Conservation (phyloP, 495 filamentous ascomycete species). For the Xylaria sp. region DNA sequence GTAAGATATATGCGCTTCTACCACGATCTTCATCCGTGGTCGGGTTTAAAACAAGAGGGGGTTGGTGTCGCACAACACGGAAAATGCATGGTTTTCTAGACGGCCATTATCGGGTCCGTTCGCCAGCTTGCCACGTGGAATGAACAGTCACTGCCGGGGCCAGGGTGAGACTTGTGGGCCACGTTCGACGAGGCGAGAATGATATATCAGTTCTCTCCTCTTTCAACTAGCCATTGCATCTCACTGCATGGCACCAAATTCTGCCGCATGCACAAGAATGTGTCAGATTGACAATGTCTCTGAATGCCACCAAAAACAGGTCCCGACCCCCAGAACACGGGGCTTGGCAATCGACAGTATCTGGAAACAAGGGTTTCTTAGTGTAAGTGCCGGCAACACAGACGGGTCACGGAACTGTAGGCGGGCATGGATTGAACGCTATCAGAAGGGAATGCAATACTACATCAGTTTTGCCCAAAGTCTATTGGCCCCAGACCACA, state of each 20-base stretch:
- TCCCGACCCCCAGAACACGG: background rate
- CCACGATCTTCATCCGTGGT: background rate
- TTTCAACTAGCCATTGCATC: background rate
- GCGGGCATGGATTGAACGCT: background rate
- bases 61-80: conserved; percentile 15
- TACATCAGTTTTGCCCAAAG: background rate
- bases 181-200: background rate
- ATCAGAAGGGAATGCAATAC: background rate
- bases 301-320: background rate
- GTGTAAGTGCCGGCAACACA: background rate
- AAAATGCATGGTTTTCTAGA: conserved; percentile 6
- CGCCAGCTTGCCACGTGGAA: conserved; percentile 28
- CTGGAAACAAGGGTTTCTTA: background rate
- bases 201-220: conserved; percentile 5
- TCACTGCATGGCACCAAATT: conserved; percentile 10
- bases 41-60: background rate
- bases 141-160: conserved; percentile 18
- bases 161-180: conserved; percentile 16
- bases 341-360: background rate
- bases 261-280: background rate
- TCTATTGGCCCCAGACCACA: background rate
- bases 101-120: conserved; percentile 3
- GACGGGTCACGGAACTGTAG: background rate
- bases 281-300: background rate
- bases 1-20: background rate